Base-by-base conservation (phyloP, 2,329 filamentous ascomycete species). In the Byssoonygena ceratinophila region DNA sequence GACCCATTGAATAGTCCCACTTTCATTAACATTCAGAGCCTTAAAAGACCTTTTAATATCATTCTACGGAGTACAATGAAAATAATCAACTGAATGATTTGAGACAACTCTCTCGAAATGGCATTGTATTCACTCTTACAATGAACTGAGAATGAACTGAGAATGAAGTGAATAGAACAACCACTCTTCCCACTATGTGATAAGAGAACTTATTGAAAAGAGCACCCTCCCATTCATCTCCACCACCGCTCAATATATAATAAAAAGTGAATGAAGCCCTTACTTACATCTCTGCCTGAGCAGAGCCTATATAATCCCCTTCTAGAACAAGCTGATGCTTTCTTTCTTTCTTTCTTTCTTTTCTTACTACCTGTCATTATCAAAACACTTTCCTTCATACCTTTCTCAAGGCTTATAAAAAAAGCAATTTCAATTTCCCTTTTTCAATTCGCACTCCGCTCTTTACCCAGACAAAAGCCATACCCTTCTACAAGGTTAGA, bases 321-420 rank as follows among this genome's bases (percentile, higher is more conserved):
- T 36, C 16, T 25, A n/a, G n/a, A n/a, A n/a, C 29, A 9, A 43
- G 27, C 22, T 46, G 27, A 22, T 22, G n/a, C n/a, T n/a, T n/a
- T n/a, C 25, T 37, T 27, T n/a, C 29, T 46, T 23, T 46, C 43
- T 40, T 20, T 46, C 32, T 37, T 43, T 40, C 43, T 40, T 39
- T 29, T 52, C 29, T 20, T 25, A 29, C 9, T 16, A 20, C 12
- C 11, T 1, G 14, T 18, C 12, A 50, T 2, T 9, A 16, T 32
- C 12, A 29, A n/a, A 40, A 25, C 36, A 40, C 29, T 34, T 12
- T 8, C 25, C 32, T 37, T 18, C 31, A n/a, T 40, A 11, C 14
- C 22, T 29, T 12, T 40, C 36, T 20, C 12, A 27, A 27, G 9
- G 8, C 29, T 23, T 29, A 12, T 25, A 16, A 22, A 44, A 36